Conservation (phyloP, 805 yeast species). For the Ogataea allantospora region DNA sequence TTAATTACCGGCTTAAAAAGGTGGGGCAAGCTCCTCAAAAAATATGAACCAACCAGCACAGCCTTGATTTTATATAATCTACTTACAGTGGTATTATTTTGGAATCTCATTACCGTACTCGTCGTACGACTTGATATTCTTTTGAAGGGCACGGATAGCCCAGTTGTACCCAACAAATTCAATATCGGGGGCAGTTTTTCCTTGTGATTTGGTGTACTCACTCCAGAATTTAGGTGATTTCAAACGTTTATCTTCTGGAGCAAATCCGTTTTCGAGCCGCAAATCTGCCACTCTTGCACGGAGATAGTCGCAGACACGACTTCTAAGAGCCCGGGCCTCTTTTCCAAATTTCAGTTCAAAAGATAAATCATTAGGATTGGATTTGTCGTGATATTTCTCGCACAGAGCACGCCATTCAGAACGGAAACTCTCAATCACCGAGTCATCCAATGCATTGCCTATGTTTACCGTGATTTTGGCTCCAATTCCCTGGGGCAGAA, state of each 20-base stretch:
- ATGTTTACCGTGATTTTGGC: constrained; percentile 65
- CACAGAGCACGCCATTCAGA: constrained; percentile 67
- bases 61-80: constrained; percentile 5
- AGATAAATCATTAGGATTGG: constrained; percentile 57
- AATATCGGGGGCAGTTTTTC: constrained; percentile 64
- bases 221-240: constrained; percentile 74
- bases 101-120: constrained; percentile 31
- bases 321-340: constrained; percentile 65
- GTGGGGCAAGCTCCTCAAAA: constrained; percentile 8
- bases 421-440: constrained; percentile 58
- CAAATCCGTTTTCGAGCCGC: constrained; percentile 41
- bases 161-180: constrained; percentile 76
- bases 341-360: constrained; percentile 60
- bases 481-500: constrained; percentile 63
- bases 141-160: constrained; percentile 74
- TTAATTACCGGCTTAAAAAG: constrained; percentile 1
- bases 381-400: constrained; percentile 48
- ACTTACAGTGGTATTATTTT: constrained; percentile 7
- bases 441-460: constrained; percentile 69
- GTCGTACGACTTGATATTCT: constrained; percentile 32
- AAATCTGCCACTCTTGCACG: constrained; percentile 58
- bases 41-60: constrained; percentile 1
- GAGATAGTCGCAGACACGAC: constrained; percentile 65
- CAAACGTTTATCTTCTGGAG: constrained; percentile 68
- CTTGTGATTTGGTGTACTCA: constrained; percentile 60